Base-by-base conservation (phyloP, 2,329 filamentous ascomycete species). In the Pseudogymnoascus sp. region DNA sequence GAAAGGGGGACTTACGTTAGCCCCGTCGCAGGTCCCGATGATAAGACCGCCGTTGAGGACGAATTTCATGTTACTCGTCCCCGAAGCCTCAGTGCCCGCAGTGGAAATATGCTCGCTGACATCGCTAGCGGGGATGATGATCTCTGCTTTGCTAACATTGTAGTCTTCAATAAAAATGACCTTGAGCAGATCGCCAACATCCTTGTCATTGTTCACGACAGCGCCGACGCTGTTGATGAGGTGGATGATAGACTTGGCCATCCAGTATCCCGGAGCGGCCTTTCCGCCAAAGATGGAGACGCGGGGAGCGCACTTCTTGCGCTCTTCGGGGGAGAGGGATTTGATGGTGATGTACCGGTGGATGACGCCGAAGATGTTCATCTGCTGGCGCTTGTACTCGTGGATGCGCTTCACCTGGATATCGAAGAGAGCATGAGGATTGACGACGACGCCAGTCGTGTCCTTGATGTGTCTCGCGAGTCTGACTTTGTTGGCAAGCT, bases 1-100 rank as follows among this genome's bases (percentile, higher is more conserved):
- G 26, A 43, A 37, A n/a, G 4, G 11, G 31, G 21, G 11, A 80
- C 88, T 82, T 81, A 94, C 91, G 72, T 99, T 99, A 66, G 94
- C 94, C 73, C 94, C 94, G 72, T 99, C 94, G 73, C 93, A 97
- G 19, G 94, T 99, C 69, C 94, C 94, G 69, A 99, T 99, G 72
- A 99, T 96, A 65, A 99, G 81, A 66, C 94, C 94, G 67, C 94
- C 94, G 71, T 97, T 99, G 71, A 99, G 82, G 12, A 97, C 94
- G 75, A 99, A 99, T 77, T 99, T 99, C 94, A 99, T 99, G 84
- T 99, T 99, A 72, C 91, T 96, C 11, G 92, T 96, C 66, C 93
- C 93, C 66, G 83, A 87, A 19, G 85, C 85, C 81, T 99, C 94
- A 1, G 94, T 99, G 59, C 94, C 94, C 38, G 94, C 94, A 23